phyloP scores from a whole-genome alignment of 2,329 filamentous ascomycete genomes.

The Penicillium thymicola region DNA sequence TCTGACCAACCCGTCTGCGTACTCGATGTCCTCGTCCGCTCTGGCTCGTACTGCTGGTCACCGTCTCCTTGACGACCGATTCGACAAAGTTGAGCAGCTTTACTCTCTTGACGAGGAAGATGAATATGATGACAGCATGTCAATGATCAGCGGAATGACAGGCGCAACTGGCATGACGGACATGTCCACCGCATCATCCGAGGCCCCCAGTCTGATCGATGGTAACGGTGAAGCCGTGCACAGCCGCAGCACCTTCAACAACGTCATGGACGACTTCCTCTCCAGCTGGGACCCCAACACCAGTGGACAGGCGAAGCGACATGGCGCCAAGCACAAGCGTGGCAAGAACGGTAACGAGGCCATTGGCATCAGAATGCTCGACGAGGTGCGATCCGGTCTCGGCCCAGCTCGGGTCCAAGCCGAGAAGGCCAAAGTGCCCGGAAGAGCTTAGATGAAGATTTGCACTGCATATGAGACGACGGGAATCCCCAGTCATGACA shows the following conservation, averaged over 20 bases:
- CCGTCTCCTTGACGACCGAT: constrained; percentile 79
- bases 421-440: constrained; percentile 22
- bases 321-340: constrained; percentile 51
- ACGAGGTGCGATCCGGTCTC: constrained; percentile 78
- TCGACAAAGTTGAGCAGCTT: constrained; percentile 83
- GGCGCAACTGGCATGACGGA: constrained; percentile 59
- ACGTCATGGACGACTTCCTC: constrained; percentile 90
- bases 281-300: constrained; percentile 54
- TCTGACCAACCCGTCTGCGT: constrained; percentile 78
- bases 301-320: constrained; percentile 41
- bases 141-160: constrained; percentile 46
- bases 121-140: constrained; percentile 52
- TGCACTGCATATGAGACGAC: constrained; percentile 23
- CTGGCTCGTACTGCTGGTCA: constrained; percentile 84
- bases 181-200: constrained; percentile 52
- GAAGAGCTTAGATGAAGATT: constrained; percentile 29
- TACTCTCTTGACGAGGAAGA: constrained; percentile 64
- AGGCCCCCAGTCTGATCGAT: constrained; percentile 55
- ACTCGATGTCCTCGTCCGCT: constrained; percentile 89
- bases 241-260: constrained; percentile 75
- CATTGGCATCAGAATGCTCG: constrained; percentile 80
- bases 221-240: constrained; percentile 48
- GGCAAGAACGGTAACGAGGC: constrained; percentile 78
- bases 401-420: constrained; percentile 66
- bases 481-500: constrained; percentile 20